Evolutionary conservation across 805 yeast genomes (phyloP).

Genomic region (Lipomyces yamanashiensis): DNA sequence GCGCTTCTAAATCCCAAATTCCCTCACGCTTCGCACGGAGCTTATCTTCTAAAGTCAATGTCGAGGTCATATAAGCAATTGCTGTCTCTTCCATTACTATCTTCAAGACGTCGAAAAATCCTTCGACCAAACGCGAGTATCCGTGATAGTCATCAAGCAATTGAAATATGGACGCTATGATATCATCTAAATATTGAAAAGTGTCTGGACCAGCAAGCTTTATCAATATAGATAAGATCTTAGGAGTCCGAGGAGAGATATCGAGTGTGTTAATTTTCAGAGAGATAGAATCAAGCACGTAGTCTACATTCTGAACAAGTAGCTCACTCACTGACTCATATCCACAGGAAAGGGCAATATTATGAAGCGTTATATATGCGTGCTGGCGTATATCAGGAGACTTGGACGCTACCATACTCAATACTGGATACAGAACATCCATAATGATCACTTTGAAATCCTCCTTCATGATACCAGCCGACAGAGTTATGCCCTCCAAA

Average conservation of each 20-base stretch:
- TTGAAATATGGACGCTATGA: slow-evolving; percentile 73
- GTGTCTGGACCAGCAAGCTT: slow-evolving; percentile 71
- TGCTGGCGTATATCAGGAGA: slow-evolving; percentile 52
- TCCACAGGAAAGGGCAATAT: slow-evolving; percentile 59
- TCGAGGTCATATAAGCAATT: not conserved
- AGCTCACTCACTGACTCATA: slow-evolving; percentile 57
- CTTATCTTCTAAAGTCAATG: slow-evolving; percentile 17
- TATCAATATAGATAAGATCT: slow-evolving; percentile 69
- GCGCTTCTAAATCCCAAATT: slow-evolving; percentile 35
- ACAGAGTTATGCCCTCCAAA: slow-evolving; percentile 36
- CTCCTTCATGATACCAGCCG: slow-evolving; percentile 40
- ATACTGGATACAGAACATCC: slow-evolving; percentile 71
- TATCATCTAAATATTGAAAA: slow-evolving; percentile 69
- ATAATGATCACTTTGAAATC: slow-evolving; percentile 62
- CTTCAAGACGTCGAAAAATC: slow-evolving; percentile 72
- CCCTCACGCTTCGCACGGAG: slow-evolving; percentile 24
- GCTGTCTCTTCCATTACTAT: slow-evolving; percentile 53
- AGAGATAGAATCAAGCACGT: slow-evolving; percentile 79
- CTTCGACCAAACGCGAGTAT: slow-evolving; percentile 70
- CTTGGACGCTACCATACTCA: slow-evolving; percentile 70
- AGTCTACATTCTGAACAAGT: slow-evolving; percentile 73
- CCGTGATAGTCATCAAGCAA: slow-evolving; percentile 85
- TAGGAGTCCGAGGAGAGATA: slow-evolving; percentile 73
- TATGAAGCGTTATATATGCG: slow-evolving; percentile 58
- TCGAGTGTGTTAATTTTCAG: slow-evolving; percentile 68